These are phyloP conservation scores for Fusarium tanahbumbuense DNA, from an alignment of 2,329 filamentous ascomycete genomes.

Conservation along the genomic window DNA sequence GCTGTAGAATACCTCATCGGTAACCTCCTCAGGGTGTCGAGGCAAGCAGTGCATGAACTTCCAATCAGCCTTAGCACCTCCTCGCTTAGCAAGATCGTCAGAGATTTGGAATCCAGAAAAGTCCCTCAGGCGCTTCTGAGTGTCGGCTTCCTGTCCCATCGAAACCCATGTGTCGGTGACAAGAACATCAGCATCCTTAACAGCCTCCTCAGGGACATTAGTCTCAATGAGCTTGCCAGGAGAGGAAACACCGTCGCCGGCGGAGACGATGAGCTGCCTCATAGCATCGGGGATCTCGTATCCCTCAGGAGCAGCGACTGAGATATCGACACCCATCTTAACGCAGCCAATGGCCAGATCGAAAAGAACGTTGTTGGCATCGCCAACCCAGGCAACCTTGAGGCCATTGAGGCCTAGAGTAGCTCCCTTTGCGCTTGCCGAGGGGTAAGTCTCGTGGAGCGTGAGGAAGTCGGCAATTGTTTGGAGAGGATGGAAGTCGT, in stretches of 20 bases:
- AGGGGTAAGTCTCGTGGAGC: slow-evolving; percentile 80
- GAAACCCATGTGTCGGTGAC: slow-evolving; percentile 99
- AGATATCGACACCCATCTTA: slow-evolving; percentile 87
- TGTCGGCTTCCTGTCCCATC: slow-evolving; percentile 95
- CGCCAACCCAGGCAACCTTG: slow-evolving; percentile 95
- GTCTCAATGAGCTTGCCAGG: slow-evolving; percentile 80
- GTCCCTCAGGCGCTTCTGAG: slow-evolving; percentile 78
- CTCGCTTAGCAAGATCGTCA: slow-evolving; percentile 81
- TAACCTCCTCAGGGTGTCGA: slow-evolving; percentile 90
- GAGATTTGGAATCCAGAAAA: slow-evolving; percentile 96
- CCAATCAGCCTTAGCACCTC: slow-evolving; percentile 89
- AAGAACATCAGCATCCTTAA: slow-evolving; percentile 87
- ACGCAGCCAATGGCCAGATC: slow-evolving; percentile 89
- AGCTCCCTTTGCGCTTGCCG: slow-evolving; percentile 52
- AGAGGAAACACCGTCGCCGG: slow-evolving; percentile 66
- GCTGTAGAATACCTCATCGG: slow-evolving; percentile 94
- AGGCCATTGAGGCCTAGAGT: slow-evolving; percentile 79
- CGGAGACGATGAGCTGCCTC: slow-evolving; percentile 75
- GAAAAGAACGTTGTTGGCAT: slow-evolving; percentile 97
- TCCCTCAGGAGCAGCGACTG: slow-evolving; percentile 86
- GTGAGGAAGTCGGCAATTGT: slow-evolving; percentile 95
- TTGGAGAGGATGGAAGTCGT: slow-evolving; percentile 93
- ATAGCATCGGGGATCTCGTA: slow-evolving; percentile 85
- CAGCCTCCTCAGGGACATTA: slow-evolving; percentile 82
- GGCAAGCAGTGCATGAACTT: slow-evolving; percentile 99